Evolutionary conservation across 257 asterid species (phyloP).

Genomic region (Echium plantagineum): DNA sequence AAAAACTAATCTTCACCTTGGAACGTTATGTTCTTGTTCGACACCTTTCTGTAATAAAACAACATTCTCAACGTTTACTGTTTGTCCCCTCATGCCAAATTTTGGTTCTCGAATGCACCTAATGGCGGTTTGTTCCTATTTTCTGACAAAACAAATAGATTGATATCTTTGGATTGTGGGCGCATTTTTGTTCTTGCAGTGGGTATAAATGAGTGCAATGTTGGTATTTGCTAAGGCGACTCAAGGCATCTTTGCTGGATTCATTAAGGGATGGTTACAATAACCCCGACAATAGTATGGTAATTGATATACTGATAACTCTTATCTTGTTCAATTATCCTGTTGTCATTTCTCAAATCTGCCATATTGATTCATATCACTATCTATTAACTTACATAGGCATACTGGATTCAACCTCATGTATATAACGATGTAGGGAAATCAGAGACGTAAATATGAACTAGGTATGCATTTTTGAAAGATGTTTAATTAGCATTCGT

Average conservation of each 20-base stretch:
- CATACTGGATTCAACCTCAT: slow-evolving; percentile 65
- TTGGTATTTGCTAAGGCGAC: slow-evolving; percentile 87
- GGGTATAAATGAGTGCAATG: slow-evolving; percentile 96
- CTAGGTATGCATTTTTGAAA: too few relatives aligned
- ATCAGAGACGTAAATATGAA: too few relatives aligned
- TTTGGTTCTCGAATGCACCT: background rate
- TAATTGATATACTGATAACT: slow-evolving; percentile 10
- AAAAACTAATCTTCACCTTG: too few relatives aligned
- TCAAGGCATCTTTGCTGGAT: slow-evolving; percentile 65
- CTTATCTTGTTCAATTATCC: too few relatives aligned
- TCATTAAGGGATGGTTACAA: slow-evolving; percentile 73
- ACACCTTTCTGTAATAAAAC: too few relatives aligned
- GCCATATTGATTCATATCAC: too few relatives aligned
- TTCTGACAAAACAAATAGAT: slow-evolving; percentile 24
- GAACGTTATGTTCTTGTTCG: too few relatives aligned
- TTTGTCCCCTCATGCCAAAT: too few relatives aligned
- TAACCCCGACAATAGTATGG: slow-evolving; percentile 48
- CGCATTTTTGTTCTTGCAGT: slow-evolving; percentile 69
- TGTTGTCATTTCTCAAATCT: too few relatives aligned
- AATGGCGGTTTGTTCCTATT: background rate
- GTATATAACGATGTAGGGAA: slow-evolving; percentile 69
- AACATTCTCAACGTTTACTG: too few relatives aligned
- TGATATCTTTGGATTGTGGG: slow-evolving; percentile 53
- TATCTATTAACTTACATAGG: slow-evolving; percentile 25
- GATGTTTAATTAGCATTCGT: too few relatives aligned